Percentiles rank a stretch among this genome's conserved stretches.
phyloP scores from a whole-genome alignment of 768 basidiomycete genomes.

The Podaxis sp. region DNA sequence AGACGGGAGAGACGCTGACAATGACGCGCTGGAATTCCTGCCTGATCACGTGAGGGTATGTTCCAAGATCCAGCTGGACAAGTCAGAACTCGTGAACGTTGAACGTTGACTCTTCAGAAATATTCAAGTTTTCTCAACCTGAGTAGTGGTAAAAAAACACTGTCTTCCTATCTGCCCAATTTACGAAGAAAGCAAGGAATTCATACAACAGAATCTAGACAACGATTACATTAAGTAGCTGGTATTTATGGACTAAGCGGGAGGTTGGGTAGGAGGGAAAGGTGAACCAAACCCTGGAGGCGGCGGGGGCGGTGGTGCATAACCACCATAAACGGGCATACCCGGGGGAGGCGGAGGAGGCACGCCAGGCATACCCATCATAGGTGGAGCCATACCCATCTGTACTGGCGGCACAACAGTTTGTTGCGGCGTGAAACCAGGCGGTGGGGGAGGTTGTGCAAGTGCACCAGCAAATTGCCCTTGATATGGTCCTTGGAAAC shows the following conservation, averaged over 20 bases:
- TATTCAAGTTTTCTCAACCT: neutral
- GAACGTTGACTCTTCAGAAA: neutral
- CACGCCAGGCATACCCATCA: slow-evolving; percentile 31
- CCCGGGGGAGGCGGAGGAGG: slow-evolving; percentile 28
- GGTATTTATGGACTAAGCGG: slow-evolving; percentile 24
- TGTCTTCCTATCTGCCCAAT: neutral
- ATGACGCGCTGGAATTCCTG: neutral
- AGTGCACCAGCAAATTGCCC: slow-evolving; percentile 94
- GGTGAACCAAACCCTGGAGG: slow-evolving; percentile 55
- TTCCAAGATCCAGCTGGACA: neutral
- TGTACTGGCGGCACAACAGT: slow-evolving; percentile 56
- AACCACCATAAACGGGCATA: slow-evolving; percentile 28
- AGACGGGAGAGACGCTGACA: neutral
- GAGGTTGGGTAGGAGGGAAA: slow-evolving; percentile 36
- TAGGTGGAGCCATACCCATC: slow-evolving; percentile 38
- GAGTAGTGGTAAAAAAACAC: too few relatives aligned
- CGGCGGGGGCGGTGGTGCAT: slow-evolving; percentile 54
- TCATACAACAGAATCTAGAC: slow-evolving; percentile 8
- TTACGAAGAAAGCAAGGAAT: slow-evolving; percentile 1
- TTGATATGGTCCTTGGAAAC: slow-evolving; percentile 76
- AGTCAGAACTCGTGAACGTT: too few relatives aligned
- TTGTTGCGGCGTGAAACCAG: slow-evolving; percentile 76
- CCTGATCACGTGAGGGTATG: neutral
- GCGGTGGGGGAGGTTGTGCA: slow-evolving; percentile 78
- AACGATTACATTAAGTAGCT: neutral